Conservation (phyloP, 805 yeast genomes). For the Starmerella kuoi region DNA sequence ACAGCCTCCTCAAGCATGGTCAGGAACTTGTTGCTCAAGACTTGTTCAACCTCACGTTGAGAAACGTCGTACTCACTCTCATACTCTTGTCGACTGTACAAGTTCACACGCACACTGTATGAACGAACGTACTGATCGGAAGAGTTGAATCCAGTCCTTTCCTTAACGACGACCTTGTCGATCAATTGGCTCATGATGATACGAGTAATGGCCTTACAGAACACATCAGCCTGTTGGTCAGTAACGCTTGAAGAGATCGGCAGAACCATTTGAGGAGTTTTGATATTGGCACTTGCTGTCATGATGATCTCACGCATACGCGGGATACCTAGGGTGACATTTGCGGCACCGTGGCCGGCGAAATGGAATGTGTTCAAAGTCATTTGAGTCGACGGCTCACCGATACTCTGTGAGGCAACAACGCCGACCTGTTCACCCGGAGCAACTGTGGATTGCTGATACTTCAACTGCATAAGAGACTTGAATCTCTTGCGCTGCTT, state of each 20-base stretch:
- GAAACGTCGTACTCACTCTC: constrained; percentile 79
- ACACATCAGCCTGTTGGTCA: constrained; percentile 80
- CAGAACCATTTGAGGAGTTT: constrained; percentile 97
- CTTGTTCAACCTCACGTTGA: constrained; percentile 61
- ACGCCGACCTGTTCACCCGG: constrained; percentile 99
- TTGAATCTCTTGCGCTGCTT: constrained; percentile 63
- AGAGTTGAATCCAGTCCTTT: constrained; percentile 60
- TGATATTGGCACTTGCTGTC: constrained; percentile 93
- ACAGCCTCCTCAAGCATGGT: constrained; percentile 58
- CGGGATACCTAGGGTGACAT: constrained; percentile 98
- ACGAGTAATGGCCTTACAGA: constrained; percentile 79
- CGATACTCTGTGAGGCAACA: constrained; percentile 94
- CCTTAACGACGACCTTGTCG: constrained; percentile 73
- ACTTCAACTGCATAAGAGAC: constrained; percentile 94
- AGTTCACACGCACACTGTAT: constrained; percentile 60
- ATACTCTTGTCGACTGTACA: constrained; percentile 68
- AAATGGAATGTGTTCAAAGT: constrained; percentile 93
- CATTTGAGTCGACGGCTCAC: constrained; percentile 99
- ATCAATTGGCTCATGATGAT: constrained; percentile 80
- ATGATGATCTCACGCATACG: constrained; percentile 99
- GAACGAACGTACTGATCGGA: constrained; percentile 43
- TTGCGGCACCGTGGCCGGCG: constrained; percentile 99
- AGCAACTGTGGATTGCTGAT: constrained; percentile 85
- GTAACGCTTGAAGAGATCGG: constrained; percentile 71
- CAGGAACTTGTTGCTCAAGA: constrained; percentile 55